These are phyloP conservation scores for Hericium coralloides DNA, from an alignment of 768 basidiomycete genomes.

Conservation along the genomic window DNA sequence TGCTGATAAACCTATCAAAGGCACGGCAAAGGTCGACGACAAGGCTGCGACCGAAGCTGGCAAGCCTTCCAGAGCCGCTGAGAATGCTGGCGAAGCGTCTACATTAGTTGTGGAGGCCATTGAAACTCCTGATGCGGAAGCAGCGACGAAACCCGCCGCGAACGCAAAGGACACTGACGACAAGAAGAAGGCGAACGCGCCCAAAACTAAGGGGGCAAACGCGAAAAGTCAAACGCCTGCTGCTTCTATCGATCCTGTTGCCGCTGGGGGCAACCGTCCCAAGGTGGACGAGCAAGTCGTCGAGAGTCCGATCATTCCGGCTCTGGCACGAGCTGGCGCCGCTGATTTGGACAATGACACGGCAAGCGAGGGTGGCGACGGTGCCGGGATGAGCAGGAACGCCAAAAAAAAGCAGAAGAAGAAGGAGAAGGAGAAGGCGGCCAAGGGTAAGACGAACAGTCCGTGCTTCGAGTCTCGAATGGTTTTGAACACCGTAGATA, in stretches of 20 bases:
- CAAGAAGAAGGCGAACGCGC: background rate
- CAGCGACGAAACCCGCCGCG: background rate
- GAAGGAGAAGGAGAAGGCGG: background rate
- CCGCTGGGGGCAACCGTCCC: too few species aligned
- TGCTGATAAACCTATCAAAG: too few species aligned
- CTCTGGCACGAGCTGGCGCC: too few species aligned
- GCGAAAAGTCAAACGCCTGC: too few species aligned
- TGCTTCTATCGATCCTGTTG: too few species aligned
- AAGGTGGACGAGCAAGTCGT: too few species aligned
- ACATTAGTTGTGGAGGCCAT: too few species aligned
- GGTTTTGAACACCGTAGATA: background rate
- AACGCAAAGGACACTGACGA: background rate
- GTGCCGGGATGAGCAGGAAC: background rate
- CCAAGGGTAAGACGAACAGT: conserved; percentile 12
- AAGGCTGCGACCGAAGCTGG: background rate
- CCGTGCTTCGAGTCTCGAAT: background rate
- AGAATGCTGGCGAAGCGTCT: background rate
- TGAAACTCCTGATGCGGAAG: background rate
- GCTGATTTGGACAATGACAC: too few species aligned
- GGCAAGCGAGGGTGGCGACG: too few species aligned
- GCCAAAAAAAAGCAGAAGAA: background rate
- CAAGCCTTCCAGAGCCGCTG: background rate
- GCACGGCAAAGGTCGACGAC: background rate
- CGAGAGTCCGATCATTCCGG: too few species aligned
- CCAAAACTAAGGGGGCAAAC: too few species aligned